Conservation (phyloP, 257 asterid species). For the Lycium barbarum region DNA sequence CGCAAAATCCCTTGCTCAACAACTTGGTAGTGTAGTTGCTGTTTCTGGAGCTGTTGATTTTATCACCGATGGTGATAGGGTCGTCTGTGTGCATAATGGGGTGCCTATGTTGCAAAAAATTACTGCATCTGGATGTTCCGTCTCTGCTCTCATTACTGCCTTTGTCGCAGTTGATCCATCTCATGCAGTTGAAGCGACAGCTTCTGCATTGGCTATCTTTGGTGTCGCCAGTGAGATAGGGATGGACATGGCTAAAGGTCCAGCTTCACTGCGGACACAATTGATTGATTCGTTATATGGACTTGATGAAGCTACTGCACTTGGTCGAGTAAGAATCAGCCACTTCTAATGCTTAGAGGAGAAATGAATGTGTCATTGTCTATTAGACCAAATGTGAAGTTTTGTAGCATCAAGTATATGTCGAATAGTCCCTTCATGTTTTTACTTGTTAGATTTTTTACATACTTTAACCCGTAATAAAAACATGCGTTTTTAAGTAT, state of each 20-base stretch:
- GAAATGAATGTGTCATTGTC: background rate
- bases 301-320: constrained; percentile 52
- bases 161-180: constrained; percentile 72
- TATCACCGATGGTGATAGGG: constrained; percentile 74
- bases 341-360: constrained; percentile 38
- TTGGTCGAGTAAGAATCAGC: constrained; percentile 49
- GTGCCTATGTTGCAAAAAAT: constrained; percentile 84
- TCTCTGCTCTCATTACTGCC: constrained; percentile 84
- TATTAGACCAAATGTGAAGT: background rate
- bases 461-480: background rate
- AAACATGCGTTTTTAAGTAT: background rate
- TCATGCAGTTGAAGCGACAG: constrained; percentile 76
- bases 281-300: constrained; percentile 73
- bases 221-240: constrained; percentile 81
- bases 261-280: constrained; percentile 75
- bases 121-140: constrained; percentile 92
- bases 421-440: background rate
- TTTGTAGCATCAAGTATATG: background rate
- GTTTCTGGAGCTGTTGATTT: constrained; percentile 87
- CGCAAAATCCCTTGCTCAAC: constrained; percentile 72
- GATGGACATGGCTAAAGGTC: constrained; percentile 70
- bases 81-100: constrained; percentile 73
- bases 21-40: constrained; percentile 64
- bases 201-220: constrained; percentile 78
- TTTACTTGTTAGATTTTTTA: background rate